Evolutionary conservation across 1,284 basidiomycete genomes (phyloP).

Genomic region (Fomitopsis palustris): DNA sequence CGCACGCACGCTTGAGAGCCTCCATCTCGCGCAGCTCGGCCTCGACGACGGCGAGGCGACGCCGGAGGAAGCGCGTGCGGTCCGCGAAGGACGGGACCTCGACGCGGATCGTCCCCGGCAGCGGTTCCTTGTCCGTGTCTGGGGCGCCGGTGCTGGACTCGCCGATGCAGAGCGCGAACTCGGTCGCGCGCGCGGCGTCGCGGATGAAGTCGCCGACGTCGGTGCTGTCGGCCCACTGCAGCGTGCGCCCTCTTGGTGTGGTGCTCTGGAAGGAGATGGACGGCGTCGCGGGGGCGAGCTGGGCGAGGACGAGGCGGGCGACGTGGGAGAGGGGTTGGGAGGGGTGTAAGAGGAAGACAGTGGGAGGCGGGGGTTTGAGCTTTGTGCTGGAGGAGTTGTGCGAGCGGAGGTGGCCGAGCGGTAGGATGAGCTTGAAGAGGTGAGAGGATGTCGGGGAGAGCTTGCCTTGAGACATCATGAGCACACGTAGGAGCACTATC

Average conservation of each 20-base stretch:
- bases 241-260: conserved; percentile 34
- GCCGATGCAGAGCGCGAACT: conserved; percentile 52
- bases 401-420: conserved; percentile 33
- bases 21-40: conserved; percentile 46
- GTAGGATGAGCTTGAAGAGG: conserved; percentile 63
- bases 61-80: conserved; percentile 58
- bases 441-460: conserved; percentile 60
- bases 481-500: neutral
- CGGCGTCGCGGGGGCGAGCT: conserved; percentile 34
- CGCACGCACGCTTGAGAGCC: conserved; percentile 49
- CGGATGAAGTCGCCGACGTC: conserved; percentile 68
- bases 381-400: neutral
- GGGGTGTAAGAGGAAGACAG: conserved; percentile 57
- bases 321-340: conserved; percentile 61
- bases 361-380: conserved; percentile 33
- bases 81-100: conserved; percentile 62
- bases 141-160: conserved; percentile 5
- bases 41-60: conserved; percentile 42
- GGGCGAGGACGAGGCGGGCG: conserved; percentile 43
- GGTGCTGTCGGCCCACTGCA: conserved; percentile 64
- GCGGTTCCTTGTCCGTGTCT: conserved; percentile 9
- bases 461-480: conserved; percentile 44
- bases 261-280: conserved; percentile 45
- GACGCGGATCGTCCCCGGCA: conserved; percentile 37
- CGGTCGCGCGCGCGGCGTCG: conserved; percentile 51